Percentiles rank a stretch among this genome's conserved stretches.
These are phyloP conservation scores for Pistacia vera DNA, from an alignment of 345 rosid genomes.

Conservation along the genomic window DNA sequence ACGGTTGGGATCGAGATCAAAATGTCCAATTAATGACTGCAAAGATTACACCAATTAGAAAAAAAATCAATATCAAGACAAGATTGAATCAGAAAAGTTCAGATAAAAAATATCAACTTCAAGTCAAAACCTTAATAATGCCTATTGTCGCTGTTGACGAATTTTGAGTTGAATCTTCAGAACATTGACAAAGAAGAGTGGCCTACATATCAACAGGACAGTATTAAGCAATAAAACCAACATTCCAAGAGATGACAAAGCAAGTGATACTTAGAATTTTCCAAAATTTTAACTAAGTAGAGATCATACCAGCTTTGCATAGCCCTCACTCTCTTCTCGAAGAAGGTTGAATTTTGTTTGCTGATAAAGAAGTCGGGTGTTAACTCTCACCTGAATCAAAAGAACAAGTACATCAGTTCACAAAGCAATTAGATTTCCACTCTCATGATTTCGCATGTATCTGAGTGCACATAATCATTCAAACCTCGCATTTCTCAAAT, in stretches of 20 bases:
- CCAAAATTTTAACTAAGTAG: slow-evolving; percentile 3
- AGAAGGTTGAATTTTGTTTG: slow-evolving; percentile 98
- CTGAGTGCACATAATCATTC: background rate
- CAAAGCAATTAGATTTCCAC: background rate
- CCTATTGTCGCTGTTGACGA: slow-evolving; percentile 83
- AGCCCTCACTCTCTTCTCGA: slow-evolving; percentile 99
- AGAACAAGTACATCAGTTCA: slow-evolving; percentile 12
- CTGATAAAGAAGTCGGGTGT: slow-evolving; percentile 97
- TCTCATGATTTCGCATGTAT: slow-evolving; percentile 1
- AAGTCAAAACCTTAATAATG: slow-evolving; percentile 76
- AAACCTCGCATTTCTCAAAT: background rate
- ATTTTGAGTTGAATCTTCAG: slow-evolving; percentile 62
- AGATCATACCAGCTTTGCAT: slow-evolving; percentile 88
- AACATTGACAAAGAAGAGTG: slow-evolving; percentile 87
- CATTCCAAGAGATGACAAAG: background rate
- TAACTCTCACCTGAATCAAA: slow-evolving; percentile 83
- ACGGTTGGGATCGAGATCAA: slow-evolving; percentile 98
- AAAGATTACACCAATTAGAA: slow-evolving; percentile 32
- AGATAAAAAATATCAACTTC: slow-evolving; percentile 8
- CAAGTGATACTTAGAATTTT: background rate
- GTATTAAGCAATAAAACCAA: background rate
- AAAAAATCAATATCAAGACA: slow-evolving; percentile 8
- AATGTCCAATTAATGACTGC: slow-evolving; percentile 99
- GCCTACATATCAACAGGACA: slow-evolving; percentile 47
- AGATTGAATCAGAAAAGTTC: background rate